Evolutionary conservation across 2,329 filamentous ascomycete species (phyloP).

Genomic region (Pseudocercospora crystallina): DNA sequence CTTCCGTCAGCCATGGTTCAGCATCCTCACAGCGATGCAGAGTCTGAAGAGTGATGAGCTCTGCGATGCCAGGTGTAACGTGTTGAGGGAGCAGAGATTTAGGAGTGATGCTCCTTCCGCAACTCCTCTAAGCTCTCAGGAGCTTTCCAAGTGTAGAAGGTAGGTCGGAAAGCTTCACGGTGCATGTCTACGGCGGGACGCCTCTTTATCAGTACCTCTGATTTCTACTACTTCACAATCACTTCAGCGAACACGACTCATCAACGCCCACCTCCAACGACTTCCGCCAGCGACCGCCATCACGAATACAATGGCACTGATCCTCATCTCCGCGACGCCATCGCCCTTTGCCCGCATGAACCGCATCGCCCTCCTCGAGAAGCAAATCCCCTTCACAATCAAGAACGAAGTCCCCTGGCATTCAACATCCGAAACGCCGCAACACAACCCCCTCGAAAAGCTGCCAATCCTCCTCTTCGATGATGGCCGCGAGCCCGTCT

Average conservation of each 20-base stretch:
- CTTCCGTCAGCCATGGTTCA: too few species aligned
- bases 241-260: slow-evolving; percentile 2
- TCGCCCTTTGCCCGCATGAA: slow-evolving; percentile 25
- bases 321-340: slow-evolving; percentile 21
- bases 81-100: too few species aligned
- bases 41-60: too few species aligned
- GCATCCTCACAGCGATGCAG: too few species aligned
- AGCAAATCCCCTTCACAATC: slow-evolving; percentile 19
- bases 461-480: slow-evolving; percentile 22
- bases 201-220: too few species aligned
- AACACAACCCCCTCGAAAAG: slow-evolving; percentile 25
- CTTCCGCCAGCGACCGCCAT: not conserved
- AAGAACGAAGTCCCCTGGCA: slow-evolving; percentile 21
- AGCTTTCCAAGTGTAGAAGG: too few species aligned
- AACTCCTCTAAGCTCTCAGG: too few species aligned
- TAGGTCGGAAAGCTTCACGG: too few species aligned
- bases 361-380: slow-evolving; percentile 23
- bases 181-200: too few species aligned
- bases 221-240: too few species aligned
- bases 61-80: too few species aligned
- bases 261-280: not conserved
- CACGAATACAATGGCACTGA: slow-evolving; percentile 8
- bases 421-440: slow-evolving; percentile 17
- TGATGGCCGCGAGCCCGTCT: slow-evolving; percentile 19
- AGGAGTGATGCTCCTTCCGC: too few species aligned